Percentiles rank a stretch among this genome's conserved stretches.
Evolutionary conservation across 495 filamentous ascomycete species (phyloP).

Genomic region (Neurospora sp.): DNA sequence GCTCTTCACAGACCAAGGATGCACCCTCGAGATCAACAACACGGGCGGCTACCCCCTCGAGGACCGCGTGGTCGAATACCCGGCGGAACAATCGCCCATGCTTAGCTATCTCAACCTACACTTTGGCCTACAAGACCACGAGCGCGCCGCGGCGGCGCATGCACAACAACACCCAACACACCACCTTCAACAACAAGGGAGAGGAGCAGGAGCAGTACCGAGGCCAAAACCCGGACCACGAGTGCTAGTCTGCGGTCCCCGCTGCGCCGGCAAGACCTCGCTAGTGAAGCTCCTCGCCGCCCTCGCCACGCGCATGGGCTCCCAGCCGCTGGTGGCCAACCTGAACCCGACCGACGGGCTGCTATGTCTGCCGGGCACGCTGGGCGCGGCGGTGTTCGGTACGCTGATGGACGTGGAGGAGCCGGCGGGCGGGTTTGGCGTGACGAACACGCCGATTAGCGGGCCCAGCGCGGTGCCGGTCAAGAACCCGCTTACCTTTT

Average conservation of each 20-base stretch:
- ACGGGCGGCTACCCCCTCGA: conserved; percentile 33
- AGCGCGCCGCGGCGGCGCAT: conserved; percentile 42
- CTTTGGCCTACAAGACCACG: conserved; percentile 58
- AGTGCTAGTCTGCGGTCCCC: conserved; percentile 75
- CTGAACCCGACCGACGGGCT: conserved; percentile 79
- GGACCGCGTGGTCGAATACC: conserved; percentile 38
- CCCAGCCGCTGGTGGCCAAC: conserved; percentile 77
- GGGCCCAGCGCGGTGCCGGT: conserved; percentile 81
- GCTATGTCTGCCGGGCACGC: conserved; percentile 71
- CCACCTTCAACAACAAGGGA: neutral
- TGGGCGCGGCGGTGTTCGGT: conserved; percentile 74
- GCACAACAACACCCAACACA: neutral
- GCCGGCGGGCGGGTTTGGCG: conserved; percentile 72
- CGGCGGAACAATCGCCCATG: conserved; percentile 84
- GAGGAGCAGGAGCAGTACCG: neutral
- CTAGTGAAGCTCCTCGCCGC: conserved; percentile 70
- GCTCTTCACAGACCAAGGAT: conserved; percentile 87
- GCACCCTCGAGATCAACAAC: conserved; percentile 56
- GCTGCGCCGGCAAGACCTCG: conserved; percentile 76
- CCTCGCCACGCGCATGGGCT: conserved; percentile 67
- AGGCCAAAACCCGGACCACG: conserved; percentile 50
- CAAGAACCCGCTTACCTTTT: conserved; percentile 88
- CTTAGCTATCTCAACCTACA: conserved; percentile 76
- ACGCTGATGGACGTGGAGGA: conserved; percentile 68
- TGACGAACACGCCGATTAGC: conserved; percentile 76